These are phyloP conservation scores for Pythium aristosporum DNA, from an alignment of 352 stramenopile species.

Conservation along the genomic window DNA sequence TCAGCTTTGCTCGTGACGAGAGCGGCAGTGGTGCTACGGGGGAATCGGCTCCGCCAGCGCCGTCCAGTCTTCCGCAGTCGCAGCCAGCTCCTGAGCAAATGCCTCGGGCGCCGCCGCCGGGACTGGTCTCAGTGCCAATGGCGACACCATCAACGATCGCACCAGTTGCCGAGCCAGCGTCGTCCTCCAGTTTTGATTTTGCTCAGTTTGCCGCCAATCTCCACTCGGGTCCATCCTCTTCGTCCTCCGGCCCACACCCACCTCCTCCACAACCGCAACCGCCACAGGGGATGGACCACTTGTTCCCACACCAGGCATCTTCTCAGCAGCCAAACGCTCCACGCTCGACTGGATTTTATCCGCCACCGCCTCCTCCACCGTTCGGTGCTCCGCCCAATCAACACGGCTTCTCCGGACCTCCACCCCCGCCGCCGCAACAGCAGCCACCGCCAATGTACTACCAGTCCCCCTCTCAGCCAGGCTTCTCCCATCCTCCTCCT, in stretches of 20 bases:
- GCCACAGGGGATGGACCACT: constrained; percentile 15
- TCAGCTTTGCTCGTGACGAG: constrained; percentile 48
- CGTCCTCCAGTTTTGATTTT: constrained; percentile 28
- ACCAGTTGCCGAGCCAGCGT: neutral
- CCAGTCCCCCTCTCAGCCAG: constrained; percentile 11
- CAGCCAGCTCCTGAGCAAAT: neutral
- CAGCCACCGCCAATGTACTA: constrained; percentile 14
- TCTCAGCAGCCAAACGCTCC: neutral
- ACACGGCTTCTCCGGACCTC: constrained; percentile 15
- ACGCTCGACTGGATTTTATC: constrained; percentile 14
- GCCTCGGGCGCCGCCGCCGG: constrained; percentile 4
- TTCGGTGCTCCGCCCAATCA: constrained; percentile 16
- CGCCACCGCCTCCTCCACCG: constrained; percentile 12
- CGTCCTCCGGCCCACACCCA: too few species aligned
- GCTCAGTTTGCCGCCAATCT: constrained; percentile 25
- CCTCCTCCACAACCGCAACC: constrained; percentile 3
- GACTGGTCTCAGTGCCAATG: neutral
- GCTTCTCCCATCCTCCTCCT: constrained; percentile 3
- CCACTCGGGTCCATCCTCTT: constrained; percentile 3
- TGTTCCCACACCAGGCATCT: constrained; percentile 19
- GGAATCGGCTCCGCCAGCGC: neutral
- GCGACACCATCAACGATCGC: neutral
- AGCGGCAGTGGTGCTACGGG: neutral
- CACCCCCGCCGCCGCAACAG: constrained; percentile 21
- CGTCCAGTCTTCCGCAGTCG: neutral